These are phyloP conservation scores for Bauhinia variegata DNA, from an alignment of 306 rosid genomes.

Conservation along the genomic window DNA sequence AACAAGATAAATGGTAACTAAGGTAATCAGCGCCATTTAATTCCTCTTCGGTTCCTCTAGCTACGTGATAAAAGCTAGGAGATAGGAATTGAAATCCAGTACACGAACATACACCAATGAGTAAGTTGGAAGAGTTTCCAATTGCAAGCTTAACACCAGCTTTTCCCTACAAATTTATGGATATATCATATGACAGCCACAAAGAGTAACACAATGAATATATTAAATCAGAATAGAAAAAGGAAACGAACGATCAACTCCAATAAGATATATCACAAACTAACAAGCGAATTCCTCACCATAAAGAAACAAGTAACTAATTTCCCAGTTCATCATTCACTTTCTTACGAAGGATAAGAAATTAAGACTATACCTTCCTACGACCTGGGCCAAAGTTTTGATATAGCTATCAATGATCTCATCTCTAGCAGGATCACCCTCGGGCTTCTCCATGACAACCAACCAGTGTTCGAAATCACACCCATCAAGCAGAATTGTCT, in stretches of 20 bases:
- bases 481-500: slow-evolving; percentile 90
- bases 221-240: background rate
- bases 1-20: no score
- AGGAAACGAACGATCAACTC: background rate
- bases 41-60: background rate
- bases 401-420: slow-evolving; percentile 78
- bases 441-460: slow-evolving; percentile 87
- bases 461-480: slow-evolving; percentile 99
- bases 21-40: background rate
- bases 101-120: background rate
- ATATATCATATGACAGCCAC: background rate
- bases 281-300: background rate
- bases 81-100: background rate
- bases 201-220: background rate
- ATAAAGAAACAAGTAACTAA: background rate
- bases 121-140: background rate
- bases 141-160: background rate
- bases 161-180: background rate
- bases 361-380: slow-evolving; percentile 65
- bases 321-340: background rate
- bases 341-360: background rate
- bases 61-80: background rate
- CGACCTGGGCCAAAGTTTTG: slow-evolving; percentile 66
- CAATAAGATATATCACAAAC: background rate
- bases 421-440: slow-evolving; percentile 68